Conservation (phyloP, 768 basidiomycete species). For the Candolleomyces eurysporus region DNA sequence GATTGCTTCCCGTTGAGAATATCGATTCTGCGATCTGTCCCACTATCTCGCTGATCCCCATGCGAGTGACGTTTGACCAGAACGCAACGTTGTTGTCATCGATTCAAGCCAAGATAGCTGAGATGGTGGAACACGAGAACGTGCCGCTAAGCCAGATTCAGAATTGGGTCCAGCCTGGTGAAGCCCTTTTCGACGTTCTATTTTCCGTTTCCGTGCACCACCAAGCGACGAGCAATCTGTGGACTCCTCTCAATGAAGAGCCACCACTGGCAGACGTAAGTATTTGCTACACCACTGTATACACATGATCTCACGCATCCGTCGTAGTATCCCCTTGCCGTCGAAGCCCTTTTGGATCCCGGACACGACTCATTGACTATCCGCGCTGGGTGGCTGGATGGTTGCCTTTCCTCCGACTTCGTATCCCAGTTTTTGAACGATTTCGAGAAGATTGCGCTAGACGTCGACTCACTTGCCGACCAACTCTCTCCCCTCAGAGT, state of each 20-base stretch:
- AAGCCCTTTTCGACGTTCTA: conserved; percentile 26
- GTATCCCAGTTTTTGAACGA: conserved; percentile 17
- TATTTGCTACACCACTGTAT: neutral
- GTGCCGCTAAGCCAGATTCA: conserved; percentile 30
- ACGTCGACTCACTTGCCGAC: conserved; percentile 8
- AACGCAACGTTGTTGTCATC: conserved; percentile 15
- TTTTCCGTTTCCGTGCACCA: conserved; percentile 30
- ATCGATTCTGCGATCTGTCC: conserved; percentile 28
- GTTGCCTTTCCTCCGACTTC: conserved; percentile 6
- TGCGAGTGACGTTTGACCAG: conserved; percentile 23
- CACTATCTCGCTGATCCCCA: conserved; percentile 29
- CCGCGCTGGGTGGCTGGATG: conserved; percentile 26
- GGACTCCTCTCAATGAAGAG: conserved; percentile 26
- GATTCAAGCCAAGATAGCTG: conserved; percentile 25
- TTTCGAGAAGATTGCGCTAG: conserved; percentile 20
- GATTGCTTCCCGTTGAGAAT: conserved; percentile 27
- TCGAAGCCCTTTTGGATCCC: conserved; percentile 28
- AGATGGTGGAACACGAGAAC: conserved; percentile 30
- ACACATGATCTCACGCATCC: neutral
- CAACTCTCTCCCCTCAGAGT: conserved; percentile 7
- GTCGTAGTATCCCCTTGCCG: conserved; percentile 28
- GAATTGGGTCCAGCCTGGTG: conserved; percentile 30
- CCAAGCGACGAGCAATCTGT: conserved; percentile 15
- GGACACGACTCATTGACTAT: conserved; percentile 18
- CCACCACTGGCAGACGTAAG: conserved; percentile 32